Conservation (phyloP, 2,329 filamentous ascomycete species). For the Colletotrichum neosansevieriae region DNA sequence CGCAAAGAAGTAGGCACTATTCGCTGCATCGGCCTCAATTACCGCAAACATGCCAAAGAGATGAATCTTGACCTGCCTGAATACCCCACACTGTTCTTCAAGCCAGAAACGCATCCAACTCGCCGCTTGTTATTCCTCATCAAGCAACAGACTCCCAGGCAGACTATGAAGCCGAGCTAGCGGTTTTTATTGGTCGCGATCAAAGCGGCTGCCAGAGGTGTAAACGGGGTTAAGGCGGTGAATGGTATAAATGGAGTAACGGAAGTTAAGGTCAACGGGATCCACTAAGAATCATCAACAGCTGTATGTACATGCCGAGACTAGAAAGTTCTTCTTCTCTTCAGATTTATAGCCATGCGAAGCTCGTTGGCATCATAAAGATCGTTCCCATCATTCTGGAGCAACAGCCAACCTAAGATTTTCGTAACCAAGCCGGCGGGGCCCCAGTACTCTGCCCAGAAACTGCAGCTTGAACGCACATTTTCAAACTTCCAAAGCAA, state of each 20-base stretch:
- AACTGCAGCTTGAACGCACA: no score
- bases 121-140: slow-evolving; percentile 57
- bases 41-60: slow-evolving; percentile 50
- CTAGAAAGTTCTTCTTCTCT: no score
- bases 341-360: no score
- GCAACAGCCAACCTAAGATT: no score
- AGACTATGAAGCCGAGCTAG: slow-evolving; percentile 64
- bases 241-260: slow-evolving; percentile 27
- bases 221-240: not conserved
- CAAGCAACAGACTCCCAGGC: slow-evolving; percentile 56
- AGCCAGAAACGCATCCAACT: slow-evolving; percentile 56
- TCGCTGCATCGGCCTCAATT: slow-evolving; percentile 63
- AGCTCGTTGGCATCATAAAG: no score
- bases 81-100: slow-evolving; percentile 54
- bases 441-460: no score
- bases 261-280: slow-evolving; percentile 17
- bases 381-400: no score
- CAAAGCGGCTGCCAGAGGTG: not conserved
- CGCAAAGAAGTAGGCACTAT: slow-evolving; percentile 66
- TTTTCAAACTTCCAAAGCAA: no score
- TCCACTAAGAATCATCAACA: not conserved
- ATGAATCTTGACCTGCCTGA: slow-evolving; percentile 41
- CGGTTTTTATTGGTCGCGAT: slow-evolving; percentile 59
- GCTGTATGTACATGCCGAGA: not conserved
- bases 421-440: no score